phyloP scores from a whole-genome alignment of 805 yeast species.

The Yarrowia divulgata region DNA sequence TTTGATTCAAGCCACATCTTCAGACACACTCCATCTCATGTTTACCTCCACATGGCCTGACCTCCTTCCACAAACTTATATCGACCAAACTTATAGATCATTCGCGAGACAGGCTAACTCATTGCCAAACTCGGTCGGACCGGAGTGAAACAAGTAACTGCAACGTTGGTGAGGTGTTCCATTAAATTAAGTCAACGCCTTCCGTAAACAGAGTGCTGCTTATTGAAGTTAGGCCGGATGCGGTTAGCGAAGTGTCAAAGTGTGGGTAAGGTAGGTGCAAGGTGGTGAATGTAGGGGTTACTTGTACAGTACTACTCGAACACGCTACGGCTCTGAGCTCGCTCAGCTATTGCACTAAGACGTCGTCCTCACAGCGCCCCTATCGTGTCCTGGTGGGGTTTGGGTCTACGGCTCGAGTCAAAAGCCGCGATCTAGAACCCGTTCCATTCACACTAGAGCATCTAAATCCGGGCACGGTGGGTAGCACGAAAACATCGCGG shows the following conservation, averaged over 20 bases:
- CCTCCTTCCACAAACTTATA: not conserved
- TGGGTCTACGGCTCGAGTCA: not conserved
- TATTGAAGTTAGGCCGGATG: not conserved
- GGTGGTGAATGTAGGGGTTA: too few relatives aligned
- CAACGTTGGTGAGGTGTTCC: not conserved
- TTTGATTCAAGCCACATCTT: too few relatives aligned
- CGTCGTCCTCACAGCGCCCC: too few relatives aligned
- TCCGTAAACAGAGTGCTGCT: not conserved
- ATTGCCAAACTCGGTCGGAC: not conserved
- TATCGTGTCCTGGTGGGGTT: not conserved
- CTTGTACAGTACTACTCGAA: too few relatives aligned
- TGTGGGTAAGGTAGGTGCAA: too few relatives aligned
- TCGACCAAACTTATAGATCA: not conserved
- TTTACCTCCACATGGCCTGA: not conserved
- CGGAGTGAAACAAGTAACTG: not conserved
- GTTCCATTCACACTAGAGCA: not conserved
- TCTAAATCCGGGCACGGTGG: not conserved
- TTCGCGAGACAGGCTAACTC: not conserved
- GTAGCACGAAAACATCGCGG: too few relatives aligned
- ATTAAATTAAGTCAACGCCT: not conserved
- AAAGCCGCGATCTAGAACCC: slow-evolving; percentile 1
- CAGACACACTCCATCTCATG: too few relatives aligned
- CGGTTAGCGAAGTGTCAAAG: not conserved
- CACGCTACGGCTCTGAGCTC: too few relatives aligned
- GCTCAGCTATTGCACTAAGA: too few relatives aligned